Evolutionary conservation across 306 rosid genomes (phyloP).

Genomic region (Echinosophora koreensis): DNA sequence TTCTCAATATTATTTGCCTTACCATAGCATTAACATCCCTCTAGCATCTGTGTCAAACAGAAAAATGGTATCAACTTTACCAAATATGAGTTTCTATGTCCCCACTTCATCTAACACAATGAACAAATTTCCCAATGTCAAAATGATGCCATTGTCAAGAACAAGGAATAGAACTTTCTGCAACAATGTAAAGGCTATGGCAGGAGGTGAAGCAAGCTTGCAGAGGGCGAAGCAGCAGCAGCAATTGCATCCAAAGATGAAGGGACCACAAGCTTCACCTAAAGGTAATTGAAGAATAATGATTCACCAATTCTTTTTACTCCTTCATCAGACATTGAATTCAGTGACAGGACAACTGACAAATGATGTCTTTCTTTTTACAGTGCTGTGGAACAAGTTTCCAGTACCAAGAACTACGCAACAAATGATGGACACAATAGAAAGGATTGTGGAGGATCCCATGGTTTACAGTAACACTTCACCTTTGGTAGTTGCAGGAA

Average conservation of each 20-base stretch:
- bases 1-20: neutral
- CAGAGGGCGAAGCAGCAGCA: constrained; percentile 42
- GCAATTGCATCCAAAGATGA: constrained; percentile 40
- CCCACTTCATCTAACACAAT: constrained; percentile 39
- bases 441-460: constrained; percentile 48
- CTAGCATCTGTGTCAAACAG: neutral
- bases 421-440: constrained; percentile 58
- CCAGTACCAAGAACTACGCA: constrained; percentile 50
- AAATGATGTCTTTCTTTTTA: constrained; percentile 3
- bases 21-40: neutral
- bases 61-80: constrained; percentile 41
- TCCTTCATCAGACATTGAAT: neutral
- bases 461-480: constrained; percentile 33
- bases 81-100: constrained; percentile 36
- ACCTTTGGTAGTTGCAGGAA: constrained; percentile 40
- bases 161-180: constrained; percentile 14
- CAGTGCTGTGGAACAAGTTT: constrained; percentile 47
- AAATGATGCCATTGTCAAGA: constrained; percentile 29
- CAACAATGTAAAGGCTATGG: constrained; percentile 41
- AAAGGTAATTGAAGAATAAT: constrained; percentile 41
- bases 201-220: constrained; percentile 36
- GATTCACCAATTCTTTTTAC: neutral
- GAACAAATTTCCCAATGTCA: constrained; percentile 27
- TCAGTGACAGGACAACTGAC: neutral
- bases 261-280: constrained; percentile 41